These are phyloP conservation scores for Wickerhamiella allomyrinae DNA, from an alignment of 805 yeast species.

Conservation along the genomic window DNA sequence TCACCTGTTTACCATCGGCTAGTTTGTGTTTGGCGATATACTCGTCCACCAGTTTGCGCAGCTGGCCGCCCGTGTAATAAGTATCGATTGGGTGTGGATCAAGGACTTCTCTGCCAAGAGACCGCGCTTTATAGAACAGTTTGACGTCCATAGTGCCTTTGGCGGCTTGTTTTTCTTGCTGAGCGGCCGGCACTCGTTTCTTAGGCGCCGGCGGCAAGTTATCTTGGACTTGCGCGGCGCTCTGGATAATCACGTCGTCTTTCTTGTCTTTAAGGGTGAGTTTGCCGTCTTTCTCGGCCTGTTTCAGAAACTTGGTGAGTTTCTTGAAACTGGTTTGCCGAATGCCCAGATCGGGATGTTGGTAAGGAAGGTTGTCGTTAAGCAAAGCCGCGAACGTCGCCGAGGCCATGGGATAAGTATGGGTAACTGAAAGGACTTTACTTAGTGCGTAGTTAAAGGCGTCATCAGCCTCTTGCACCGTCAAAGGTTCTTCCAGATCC, in stretches of 20 bases:
- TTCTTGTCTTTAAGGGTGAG: conserved; percentile 69
- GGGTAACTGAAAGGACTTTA: conserved; percentile 38
- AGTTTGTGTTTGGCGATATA: conserved; percentile 45
- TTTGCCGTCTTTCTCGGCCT: conserved; percentile 65
- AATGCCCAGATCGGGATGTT: conserved; percentile 28
- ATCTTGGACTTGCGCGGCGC: conserved; percentile 15
- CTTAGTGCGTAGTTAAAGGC: conserved; percentile 58
- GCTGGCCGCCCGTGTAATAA: conserved; percentile 40
- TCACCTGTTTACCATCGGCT: conserved; percentile 34
- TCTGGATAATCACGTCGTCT: conserved; percentile 49
- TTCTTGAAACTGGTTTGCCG: conserved; percentile 86
- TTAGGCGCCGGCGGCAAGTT: conserved; percentile 6
- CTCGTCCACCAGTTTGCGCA: conserved; percentile 36
- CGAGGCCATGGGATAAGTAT: conserved; percentile 46
- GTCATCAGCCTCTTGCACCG: conserved; percentile 29
- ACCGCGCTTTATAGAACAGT: conserved; percentile 20
- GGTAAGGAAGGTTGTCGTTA: conserved; percentile 52
- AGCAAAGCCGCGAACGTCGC: conserved; percentile 55
- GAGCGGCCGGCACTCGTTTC: background rate
- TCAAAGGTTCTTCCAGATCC: conserved; percentile 6
- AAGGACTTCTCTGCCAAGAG: conserved; percentile 16
- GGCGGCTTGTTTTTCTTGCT: conserved; percentile 2
- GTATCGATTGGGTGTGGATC: conserved; percentile 14
- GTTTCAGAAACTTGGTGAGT: conserved; percentile 67
- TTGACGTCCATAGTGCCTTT: conserved; percentile 14